A percentile compares a stretch with the other conserved stretches of the same genome.
Conservation (phyloP, 495 filamentous ascomycete genomes). For the Patellaria atrata region DNA sequence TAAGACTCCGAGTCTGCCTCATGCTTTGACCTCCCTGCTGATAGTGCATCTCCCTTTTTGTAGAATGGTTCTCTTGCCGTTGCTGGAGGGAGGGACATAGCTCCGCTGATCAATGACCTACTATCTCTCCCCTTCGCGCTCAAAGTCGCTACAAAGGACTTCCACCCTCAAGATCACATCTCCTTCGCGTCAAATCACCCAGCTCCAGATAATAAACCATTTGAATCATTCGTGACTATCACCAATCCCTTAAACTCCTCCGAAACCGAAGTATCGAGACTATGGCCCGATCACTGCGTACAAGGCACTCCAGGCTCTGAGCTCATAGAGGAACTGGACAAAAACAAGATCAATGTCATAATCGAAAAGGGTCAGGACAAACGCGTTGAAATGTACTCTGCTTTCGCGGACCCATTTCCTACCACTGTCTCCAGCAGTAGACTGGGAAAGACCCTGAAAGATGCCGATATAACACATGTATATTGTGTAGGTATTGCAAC, state of each 20-base stretch:
- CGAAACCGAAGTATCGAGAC: constrained; percentile 49
- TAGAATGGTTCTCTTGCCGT: constrained; percentile 78
- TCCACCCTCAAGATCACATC: constrained; percentile 70
- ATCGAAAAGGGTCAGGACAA: constrained; percentile 65
- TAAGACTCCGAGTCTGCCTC: constrained; percentile 31
- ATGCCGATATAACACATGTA: constrained; percentile 51
- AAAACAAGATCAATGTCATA: constrained; percentile 40
- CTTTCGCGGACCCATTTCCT: constrained; percentile 62
- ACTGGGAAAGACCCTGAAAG: constrained; percentile 41
- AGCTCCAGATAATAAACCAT: constrained; percentile 49
- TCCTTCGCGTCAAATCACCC: constrained; percentile 79
- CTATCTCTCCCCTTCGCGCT: constrained; percentile 55
- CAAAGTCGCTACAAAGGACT: constrained; percentile 79
- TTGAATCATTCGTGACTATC: constrained; percentile 45
- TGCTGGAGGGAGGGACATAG: constrained; percentile 50
- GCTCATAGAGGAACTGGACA: constrained; percentile 60
- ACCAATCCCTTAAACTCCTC: constrained; percentile 44
- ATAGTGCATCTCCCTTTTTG: constrained; percentile 3
- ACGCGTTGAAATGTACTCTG: constrained; percentile 81
- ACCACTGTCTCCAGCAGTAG: constrained; percentile 36
- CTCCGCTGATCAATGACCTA: constrained; percentile 58
- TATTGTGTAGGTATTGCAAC: constrained; percentile 75
- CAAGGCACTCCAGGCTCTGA: constrained; percentile 56
- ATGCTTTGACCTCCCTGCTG: neutral
- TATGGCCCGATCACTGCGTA: constrained; percentile 90